Percentiles rank a stretch among this genome's conserved stretches.
Evolutionary conservation across 306 rosid species (phyloP).

Genomic region (Cucurbita maxima): DNA sequence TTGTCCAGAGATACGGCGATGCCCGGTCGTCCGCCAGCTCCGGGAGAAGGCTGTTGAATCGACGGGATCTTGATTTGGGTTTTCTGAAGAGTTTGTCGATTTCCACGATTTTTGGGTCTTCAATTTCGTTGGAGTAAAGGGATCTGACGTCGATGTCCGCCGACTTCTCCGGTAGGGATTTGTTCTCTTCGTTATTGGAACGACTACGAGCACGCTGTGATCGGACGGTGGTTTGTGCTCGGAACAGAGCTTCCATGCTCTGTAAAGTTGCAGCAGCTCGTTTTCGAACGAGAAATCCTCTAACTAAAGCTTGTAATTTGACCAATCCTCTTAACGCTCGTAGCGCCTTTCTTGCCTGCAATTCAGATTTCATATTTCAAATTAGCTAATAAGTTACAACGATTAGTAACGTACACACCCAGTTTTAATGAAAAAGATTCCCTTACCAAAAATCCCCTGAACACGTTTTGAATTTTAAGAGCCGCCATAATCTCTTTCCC

Average conservation of each 20-base stretch:
- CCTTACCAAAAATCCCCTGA: constrained; percentile 78
- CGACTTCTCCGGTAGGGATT: constrained; percentile 33
- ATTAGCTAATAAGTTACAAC: too few species aligned
- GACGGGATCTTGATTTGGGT: constrained; percentile 51
- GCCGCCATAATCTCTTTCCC: constrained; percentile 60
- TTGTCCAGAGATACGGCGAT: constrained; percentile 32
- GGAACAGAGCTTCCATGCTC: constrained; percentile 81
- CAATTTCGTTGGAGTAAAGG: constrained; percentile 19
- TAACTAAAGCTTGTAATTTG: constrained; percentile 80
- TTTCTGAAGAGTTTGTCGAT: constrained; percentile 55
- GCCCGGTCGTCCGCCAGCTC: constrained; percentile 47
- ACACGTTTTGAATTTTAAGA: constrained; percentile 66
- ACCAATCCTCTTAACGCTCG: constrained; percentile 82
- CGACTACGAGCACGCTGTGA: constrained; percentile 76
- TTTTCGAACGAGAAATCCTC: constrained; percentile 79
- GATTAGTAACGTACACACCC: not conserved
- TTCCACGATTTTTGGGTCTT: constrained; percentile 81
- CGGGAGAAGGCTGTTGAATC: constrained; percentile 29
- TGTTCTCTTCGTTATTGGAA: constrained; percentile 50
- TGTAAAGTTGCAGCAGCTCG: constrained; percentile 81
- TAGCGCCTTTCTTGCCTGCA: constrained; percentile 78
- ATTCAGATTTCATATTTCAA: constrained; percentile 12
- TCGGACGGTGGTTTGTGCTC: constrained; percentile 71
- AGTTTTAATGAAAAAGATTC: not conserved
- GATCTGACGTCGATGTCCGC: constrained; percentile 15